Evolutionary conservation across 192 early-diverging fungal species (phyloP), one percentile per base, ranked within the genome.

Genomic region (Mortierella hygrophila): DNA sequence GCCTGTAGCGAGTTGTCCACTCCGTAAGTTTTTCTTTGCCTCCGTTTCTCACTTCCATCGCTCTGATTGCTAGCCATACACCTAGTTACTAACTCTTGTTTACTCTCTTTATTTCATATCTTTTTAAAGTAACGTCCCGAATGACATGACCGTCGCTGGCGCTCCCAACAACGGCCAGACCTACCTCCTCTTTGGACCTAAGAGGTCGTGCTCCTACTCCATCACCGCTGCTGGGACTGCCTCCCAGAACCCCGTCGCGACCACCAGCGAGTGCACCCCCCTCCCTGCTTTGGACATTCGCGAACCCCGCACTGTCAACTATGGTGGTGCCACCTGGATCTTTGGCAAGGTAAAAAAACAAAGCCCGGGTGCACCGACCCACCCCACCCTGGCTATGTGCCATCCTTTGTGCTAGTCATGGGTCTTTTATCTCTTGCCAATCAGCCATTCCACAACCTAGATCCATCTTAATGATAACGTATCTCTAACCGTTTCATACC

Each of bases 151-250:
- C 35, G 29, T 85, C 21, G 83, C 83, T 72, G 83, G 74, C 18
- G 23, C 83, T 3, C 78, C 83, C 70, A 37, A 35, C 41, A 70
- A 69, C 54, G 83, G 83, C 52, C 79, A 85, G 78, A 80, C 78
- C 41, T 85, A 73, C 60, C 80, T 85, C 83, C 74, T 85, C 46
- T 85, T 85, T 46, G 83, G 83, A 79, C 73, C 74, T n/a, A 85
- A 85, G 69, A 42, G 21, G 37, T 85, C 83, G 0, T 71, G 83
- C 70, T 85, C 55, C 44, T 85, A 85, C 60, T 71, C 79, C 60
- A 85, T 85, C 38, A 72, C 65, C 0, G 46, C 83, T 32, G 78
- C 83, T 26, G 65, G 74, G 11, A 18, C 83, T 5, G 29, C 35
- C 29, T 85, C 83, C 20, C n/a, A 38, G 16, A 68, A 80, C 42